Conservation (phyloP, 2,329 filamentous ascomycete species). For the Epichloe bromicola region DNA sequence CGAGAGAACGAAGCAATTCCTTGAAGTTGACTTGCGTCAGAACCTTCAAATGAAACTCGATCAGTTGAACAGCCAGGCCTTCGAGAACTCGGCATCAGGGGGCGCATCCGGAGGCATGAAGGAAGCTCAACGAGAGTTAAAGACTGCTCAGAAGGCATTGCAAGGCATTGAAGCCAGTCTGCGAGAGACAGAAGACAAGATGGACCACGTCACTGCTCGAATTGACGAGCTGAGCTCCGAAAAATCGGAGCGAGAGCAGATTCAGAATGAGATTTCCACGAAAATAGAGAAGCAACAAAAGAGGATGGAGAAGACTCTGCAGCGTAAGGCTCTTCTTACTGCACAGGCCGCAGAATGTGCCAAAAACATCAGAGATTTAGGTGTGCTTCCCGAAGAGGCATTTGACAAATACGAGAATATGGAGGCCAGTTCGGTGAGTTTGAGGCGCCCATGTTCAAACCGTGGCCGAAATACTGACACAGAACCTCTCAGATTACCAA, state of each 20-base stretch:
- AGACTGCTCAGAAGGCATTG: constrained; percentile 59
- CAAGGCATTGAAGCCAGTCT: constrained; percentile 55
- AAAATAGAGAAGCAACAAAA: constrained; percentile 79
- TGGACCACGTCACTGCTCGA: constrained; percentile 39
- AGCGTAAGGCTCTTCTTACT: constrained; percentile 70
- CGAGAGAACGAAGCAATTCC: constrained; percentile 65
- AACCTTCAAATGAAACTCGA: constrained; percentile 80
- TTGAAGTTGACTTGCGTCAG: constrained; percentile 81
- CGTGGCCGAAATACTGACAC: constrained; percentile 7
- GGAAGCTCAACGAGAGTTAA: constrained; percentile 69
- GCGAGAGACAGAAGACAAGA: constrained; percentile 58
- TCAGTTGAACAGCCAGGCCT: constrained; percentile 64
- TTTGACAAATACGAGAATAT: constrained; percentile 83
- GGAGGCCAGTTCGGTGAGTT: constrained; percentile 59
- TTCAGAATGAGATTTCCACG: constrained; percentile 61
- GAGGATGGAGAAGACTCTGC: constrained; percentile 80
- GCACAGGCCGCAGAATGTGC: constrained; percentile 68
- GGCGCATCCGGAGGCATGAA: constrained; percentile 54
- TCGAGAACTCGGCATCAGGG: constrained; percentile 51
- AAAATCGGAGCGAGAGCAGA: constrained; percentile 52
- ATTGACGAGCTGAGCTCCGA: constrained; percentile 42
- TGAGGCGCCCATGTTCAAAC: background rate
- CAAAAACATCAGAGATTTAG: constrained; percentile 83
- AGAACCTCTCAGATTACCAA: constrained; percentile 33
- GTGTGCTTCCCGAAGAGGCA: constrained; percentile 85